A percentile compares a stretch with the other conserved stretches of the same genome.
Evolutionary conservation across 1,284 basidiomycete species (phyloP).

Genomic region (Cryptococcus amylolentus): DNA sequence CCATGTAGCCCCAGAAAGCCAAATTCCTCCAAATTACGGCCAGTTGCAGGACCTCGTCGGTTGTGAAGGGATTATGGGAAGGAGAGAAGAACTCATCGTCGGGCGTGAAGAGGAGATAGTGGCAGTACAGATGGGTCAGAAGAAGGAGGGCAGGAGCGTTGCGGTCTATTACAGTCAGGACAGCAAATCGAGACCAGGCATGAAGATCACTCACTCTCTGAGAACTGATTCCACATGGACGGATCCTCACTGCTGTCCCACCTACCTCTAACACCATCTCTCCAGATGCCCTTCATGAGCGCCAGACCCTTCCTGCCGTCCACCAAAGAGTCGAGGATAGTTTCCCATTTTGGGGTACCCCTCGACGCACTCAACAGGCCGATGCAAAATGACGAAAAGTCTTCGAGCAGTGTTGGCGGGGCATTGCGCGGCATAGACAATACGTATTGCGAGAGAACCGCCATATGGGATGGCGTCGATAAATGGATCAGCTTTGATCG

Average conservation of each 20-base stretch:
- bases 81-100: conserved; percentile 91
- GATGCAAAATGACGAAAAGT: conserved; percentile 40
- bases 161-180: conserved; percentile 18
- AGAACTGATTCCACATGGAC: conserved; percentile 56
- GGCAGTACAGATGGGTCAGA: conserved; percentile 76
- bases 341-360: conserved; percentile 59
- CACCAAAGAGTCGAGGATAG: conserved; percentile 48
- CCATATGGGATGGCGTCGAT: conserved; percentile 33
- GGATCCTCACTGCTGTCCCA: conserved; percentile 34
- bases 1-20: conserved; percentile 47
- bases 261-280: conserved; percentile 62
- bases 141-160: conserved; percentile 70
- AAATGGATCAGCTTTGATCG: conserved; percentile 33
- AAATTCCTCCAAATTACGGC: conserved; percentile 47
- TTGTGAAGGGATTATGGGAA: conserved; percentile 63
- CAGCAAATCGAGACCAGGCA: neutral
- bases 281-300: conserved; percentile 69
- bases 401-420: conserved; percentile 14
- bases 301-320: conserved; percentile 39
- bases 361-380: conserved; percentile 51
- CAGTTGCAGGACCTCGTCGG: conserved; percentile 70
- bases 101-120: conserved; percentile 83
- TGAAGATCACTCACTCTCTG: conserved; percentile 39
- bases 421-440: conserved; percentile 17
- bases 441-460: conserved; percentile 16